Conservation (phyloP, 805 yeast genomes). For the Scheffersomyces stipitis region DNA sequence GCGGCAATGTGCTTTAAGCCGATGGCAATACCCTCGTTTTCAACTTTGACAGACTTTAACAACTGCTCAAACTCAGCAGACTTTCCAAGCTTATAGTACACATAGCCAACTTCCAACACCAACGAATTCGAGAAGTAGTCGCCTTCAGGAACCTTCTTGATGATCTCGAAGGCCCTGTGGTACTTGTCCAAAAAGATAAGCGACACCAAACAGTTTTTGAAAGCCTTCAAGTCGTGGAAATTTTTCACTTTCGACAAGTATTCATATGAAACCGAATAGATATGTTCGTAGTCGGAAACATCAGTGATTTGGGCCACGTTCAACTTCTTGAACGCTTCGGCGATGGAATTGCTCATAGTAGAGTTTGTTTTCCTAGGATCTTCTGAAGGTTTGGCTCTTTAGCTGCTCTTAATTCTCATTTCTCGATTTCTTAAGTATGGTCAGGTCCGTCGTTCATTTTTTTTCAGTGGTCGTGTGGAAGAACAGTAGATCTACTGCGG, state of each 20-base stretch:
- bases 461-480: neutral
- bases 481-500: too few species aligned
- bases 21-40: slow-evolving; percentile 17
- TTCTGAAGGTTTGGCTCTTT: too few species aligned
- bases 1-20: slow-evolving; percentile 53
- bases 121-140: slow-evolving; percentile 27
- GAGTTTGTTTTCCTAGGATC: too few species aligned
- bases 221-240: slow-evolving; percentile 35
- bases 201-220: slow-evolving; percentile 51
- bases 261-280: slow-evolving; percentile 40
- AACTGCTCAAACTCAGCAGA: slow-evolving; percentile 25
- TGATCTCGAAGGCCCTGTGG: slow-evolving; percentile 44
- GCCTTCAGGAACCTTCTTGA: slow-evolving; percentile 40
- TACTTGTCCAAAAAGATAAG: slow-evolving; percentile 61
- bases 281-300: slow-evolving; percentile 32
- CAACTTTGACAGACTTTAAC: slow-evolving; percentile 10
- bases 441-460: neutral
- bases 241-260: slow-evolving; percentile 38
- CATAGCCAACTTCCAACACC: slow-evolving; percentile 55
- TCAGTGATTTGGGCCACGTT: slow-evolving; percentile 28
- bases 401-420: too few species aligned
- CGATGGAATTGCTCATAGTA: slow-evolving; percentile 40
- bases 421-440: too few species aligned
- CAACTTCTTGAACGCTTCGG: slow-evolving; percentile 41
- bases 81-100: slow-evolving; percentile 57